Evolutionary conservation across 495 filamentous ascomycete genomes (phyloP), one percentile per base, ranked within the genome.

Genomic region (Hyphodiscus hymeniophilus): DNA sequence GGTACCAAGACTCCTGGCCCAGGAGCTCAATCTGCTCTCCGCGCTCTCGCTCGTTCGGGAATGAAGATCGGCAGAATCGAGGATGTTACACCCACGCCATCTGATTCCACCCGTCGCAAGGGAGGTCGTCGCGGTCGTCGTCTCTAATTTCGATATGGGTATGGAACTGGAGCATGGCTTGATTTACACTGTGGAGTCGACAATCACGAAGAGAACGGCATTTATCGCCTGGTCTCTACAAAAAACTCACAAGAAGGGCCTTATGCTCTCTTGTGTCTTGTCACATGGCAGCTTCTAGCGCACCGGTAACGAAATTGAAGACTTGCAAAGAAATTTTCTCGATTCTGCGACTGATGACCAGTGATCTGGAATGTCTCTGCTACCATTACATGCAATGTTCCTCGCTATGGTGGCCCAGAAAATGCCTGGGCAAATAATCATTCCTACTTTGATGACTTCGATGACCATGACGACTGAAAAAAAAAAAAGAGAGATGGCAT

Each of bases 1-100:
- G 88, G 94, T 60, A 98, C 92, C 73, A 98, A 98, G 85, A 98
- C 92, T 66, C 92, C 92, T 57, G 94, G 92, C 61, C 92, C 92
- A 63, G 92, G 92, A 72, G 92, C 92, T 51, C 92, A 98, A 76
- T 96, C 91, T 54, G 92, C 92, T 66, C 92, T 98, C 75, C 92
- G 92, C 69, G 92, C 92, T 62, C 82, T 98, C 42, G 92, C 92
- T 61, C 92, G 92, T 78, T 84, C 90, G 56, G 94, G 92, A 65
- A 99, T 99, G 92, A 89, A 90, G 75, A 99, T 99, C 66, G 92
- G 92, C 63, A 82, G 92, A 62, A 99, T 99, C 63, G 92, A 99
- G 83, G 92, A 99, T 71, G 92, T 99, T 50, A 99, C 92, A 57
- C 92, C 92, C 54, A 97, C 92, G 30, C 92, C 92, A 56, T 97